Evolutionary conservation across 2,329 filamentous ascomycete genomes (phyloP).

Genomic region (Fusarium tupiense): DNA sequence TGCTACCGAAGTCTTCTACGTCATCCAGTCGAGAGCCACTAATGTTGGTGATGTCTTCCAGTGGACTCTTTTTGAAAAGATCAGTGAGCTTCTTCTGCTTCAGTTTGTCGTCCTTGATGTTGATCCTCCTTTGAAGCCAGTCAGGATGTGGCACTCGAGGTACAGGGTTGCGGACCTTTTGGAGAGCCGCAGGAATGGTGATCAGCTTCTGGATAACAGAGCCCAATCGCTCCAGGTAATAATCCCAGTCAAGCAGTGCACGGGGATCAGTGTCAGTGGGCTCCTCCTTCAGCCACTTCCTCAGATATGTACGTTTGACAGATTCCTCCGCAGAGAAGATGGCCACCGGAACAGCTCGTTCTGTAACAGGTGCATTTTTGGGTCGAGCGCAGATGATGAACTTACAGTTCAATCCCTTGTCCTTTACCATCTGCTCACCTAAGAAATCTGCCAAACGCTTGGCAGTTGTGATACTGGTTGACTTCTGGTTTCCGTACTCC

Average conservation of each 20-base stretch:
- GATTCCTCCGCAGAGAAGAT: slow-evolving; percentile 95
- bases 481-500: slow-evolving; percentile 95
- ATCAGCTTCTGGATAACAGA: slow-evolving; percentile 99
- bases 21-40: slow-evolving; percentile 68
- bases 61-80: slow-evolving; percentile 71
- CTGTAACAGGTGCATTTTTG: slow-evolving; percentile 90
- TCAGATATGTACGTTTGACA: slow-evolving; percentile 87
- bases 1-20: slow-evolving; percentile 82
- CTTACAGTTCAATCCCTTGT: slow-evolving; percentile 99
- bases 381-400: slow-evolving; percentile 96
- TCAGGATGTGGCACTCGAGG: slow-evolving; percentile 94
- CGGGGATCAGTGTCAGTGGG: slow-evolving; percentile 90
- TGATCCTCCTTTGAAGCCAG: slow-evolving; percentile 93
- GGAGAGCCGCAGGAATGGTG: slow-evolving; percentile 95
- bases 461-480: slow-evolving; percentile 98
- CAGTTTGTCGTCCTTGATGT: slow-evolving; percentile 94
- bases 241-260: slow-evolving; percentile 93
- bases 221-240: slow-evolving; percentile 94
- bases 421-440: slow-evolving; percentile 98
- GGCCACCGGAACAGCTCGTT: slow-evolving; percentile 91
- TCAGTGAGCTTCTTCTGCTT: slow-evolving; percentile 99
- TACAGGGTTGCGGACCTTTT: slow-evolving; percentile 94
- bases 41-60: slow-evolving; percentile 78
- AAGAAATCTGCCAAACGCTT: slow-evolving; percentile 94
- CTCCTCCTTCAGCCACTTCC: slow-evolving; percentile 96